Percentiles rank a stretch among this genome's conserved stretches.
phyloP scores from a whole-genome alignment of 2,329 filamentous ascomycete species.

The Gremmenia infestans region DNA sequence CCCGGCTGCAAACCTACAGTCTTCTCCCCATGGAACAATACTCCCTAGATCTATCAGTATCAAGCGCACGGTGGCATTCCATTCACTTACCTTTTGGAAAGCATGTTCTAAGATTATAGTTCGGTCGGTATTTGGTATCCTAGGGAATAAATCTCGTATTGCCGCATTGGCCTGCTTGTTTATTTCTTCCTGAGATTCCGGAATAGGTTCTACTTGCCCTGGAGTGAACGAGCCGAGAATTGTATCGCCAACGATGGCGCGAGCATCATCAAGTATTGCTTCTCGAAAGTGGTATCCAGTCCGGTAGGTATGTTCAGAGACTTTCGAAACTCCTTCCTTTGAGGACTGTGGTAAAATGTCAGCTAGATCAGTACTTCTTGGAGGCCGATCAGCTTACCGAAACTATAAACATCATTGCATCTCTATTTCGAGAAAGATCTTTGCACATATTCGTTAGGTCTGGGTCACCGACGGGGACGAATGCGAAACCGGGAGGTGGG shows the following conservation, averaged over 20 bases:
- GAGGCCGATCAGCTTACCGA: conserved; percentile 42
- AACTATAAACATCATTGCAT: conserved; percentile 62
- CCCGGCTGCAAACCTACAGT: conserved; percentile 54
- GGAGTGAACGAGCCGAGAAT: conserved; percentile 23
- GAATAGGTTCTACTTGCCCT: conserved; percentile 52
- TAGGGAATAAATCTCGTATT: conserved; percentile 58
- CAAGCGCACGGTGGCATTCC: conserved; percentile 1
- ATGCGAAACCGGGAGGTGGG: conserved; percentile 57
- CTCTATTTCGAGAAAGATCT: conserved; percentile 56
- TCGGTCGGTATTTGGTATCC: conserved; percentile 61
- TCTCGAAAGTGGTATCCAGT: conserved; percentile 57
- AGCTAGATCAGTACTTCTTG: conserved; percentile 1
- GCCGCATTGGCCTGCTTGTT: conserved; percentile 58
- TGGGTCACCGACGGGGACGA: conserved; percentile 59
- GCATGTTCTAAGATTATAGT: conserved; percentile 57
- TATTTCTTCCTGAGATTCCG: conserved; percentile 54
- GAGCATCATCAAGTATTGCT: conserved; percentile 54
- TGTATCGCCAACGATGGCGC: conserved; percentile 28
- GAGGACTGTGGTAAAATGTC: conserved; percentile 11
- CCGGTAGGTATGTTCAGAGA: conserved; percentile 48
- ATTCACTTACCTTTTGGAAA: conserved; percentile 53
- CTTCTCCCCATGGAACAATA: conserved; percentile 46
- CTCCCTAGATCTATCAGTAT: conserved; percentile 38
- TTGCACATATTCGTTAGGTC: conserved; percentile 57
- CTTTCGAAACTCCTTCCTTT: conserved; percentile 27